These are phyloP conservation scores for Benincasa hispida DNA, from an alignment of 306 rosid species.

Conservation along the genomic window DNA sequence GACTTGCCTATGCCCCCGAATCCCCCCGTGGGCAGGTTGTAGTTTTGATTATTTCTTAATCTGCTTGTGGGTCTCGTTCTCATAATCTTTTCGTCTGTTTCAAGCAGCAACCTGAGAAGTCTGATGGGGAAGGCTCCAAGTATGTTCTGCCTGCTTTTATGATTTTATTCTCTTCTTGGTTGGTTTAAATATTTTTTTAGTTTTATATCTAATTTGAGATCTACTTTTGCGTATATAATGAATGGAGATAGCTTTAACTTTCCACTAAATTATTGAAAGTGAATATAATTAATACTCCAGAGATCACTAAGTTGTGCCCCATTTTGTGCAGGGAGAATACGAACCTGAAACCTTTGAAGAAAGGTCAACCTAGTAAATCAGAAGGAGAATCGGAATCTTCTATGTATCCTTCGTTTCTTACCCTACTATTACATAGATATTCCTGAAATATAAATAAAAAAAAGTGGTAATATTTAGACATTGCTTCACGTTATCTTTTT, in stretches of 20 bases:
- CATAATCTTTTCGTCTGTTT: slow-evolving; percentile 17
- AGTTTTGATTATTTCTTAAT: slow-evolving; percentile 3
- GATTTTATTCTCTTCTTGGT: background rate
- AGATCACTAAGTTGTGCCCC: slow-evolving; percentile 7
- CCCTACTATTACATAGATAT: background rate
- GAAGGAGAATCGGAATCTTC: slow-evolving; percentile 55
- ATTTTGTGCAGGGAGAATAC: slow-evolving; percentile 50
- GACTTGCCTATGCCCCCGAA: background rate
- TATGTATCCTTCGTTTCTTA: slow-evolving; percentile 52
- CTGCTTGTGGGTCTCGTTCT: slow-evolving; percentile 20
- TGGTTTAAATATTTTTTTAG: background rate
- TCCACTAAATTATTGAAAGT: background rate
- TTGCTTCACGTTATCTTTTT: background rate
- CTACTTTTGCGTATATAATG: background rate
- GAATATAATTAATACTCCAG: slow-evolving; percentile 5
- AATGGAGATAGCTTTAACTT: background rate
- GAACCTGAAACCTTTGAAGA: slow-evolving; percentile 29
- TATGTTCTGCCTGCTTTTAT: slow-evolving; percentile 12
- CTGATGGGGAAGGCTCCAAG: slow-evolving; percentile 52
- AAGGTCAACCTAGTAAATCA: slow-evolving; percentile 26
- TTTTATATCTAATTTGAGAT: background rate
- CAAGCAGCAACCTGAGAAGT: slow-evolving; percentile 53
- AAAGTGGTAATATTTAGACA: background rate
- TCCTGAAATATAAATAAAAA: background rate
- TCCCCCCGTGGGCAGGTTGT: background rate